phyloP scores from a whole-genome alignment of 257 asterid species.

The Solanum clarkiae region DNA sequence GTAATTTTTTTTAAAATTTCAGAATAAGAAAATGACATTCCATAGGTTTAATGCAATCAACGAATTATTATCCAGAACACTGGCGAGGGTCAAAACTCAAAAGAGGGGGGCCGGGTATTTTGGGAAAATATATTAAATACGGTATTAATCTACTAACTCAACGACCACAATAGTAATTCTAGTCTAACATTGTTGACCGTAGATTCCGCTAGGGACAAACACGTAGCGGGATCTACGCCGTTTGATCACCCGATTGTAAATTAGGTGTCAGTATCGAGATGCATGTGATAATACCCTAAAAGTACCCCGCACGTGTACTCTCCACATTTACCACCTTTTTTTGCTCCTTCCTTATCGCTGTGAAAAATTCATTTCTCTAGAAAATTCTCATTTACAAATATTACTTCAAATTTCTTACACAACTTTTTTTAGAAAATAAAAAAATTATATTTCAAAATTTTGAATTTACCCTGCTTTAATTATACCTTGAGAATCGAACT shows the following conservation, averaged over 20 bases:
- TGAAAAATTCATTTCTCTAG: constrained; percentile 14
- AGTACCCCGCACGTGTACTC: constrained; percentile 49
- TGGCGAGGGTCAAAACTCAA: neutral
- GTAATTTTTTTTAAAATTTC: neutral
- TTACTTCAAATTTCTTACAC: neutral
- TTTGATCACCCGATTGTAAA: neutral
- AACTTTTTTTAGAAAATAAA: neutral
- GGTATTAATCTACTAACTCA: neutral
- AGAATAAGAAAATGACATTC: neutral
- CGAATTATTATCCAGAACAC: neutral
- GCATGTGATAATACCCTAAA: neutral
- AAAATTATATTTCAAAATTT: constrained; percentile 1
- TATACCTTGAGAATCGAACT: neutral
- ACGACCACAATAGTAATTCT: neutral
- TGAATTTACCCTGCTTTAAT: neutral
- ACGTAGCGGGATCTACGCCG: constrained; percentile 11
- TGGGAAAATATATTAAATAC: neutral
- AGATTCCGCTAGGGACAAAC: neutral
- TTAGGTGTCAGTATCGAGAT: constrained; percentile 5
- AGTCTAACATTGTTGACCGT: neutral
- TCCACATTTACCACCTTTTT: constrained; percentile 19
- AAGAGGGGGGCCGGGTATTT: neutral
- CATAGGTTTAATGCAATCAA: neutral
- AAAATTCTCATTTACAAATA: neutral
- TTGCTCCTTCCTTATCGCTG: constrained; percentile 45